phyloP scores from a whole-genome alignment of 768 basidiomycete species.

The Ramaria rubella region DNA sequence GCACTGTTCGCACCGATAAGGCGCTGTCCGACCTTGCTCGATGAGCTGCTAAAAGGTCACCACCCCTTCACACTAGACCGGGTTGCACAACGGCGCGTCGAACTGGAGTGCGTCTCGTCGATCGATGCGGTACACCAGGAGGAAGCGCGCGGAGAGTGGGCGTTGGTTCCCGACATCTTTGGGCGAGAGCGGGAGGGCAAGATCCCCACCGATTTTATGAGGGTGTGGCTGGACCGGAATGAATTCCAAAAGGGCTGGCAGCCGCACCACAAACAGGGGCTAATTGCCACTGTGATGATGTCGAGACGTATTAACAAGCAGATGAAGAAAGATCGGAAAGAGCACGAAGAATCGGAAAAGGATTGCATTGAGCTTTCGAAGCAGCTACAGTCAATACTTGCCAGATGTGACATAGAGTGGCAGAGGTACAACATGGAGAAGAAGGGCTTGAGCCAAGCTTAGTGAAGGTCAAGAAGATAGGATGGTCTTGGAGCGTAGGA shows the following conservation, averaged over 20 bases:
- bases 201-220: not conserved
- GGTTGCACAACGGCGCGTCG: not conserved
- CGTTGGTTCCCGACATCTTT: conserved; percentile 54
- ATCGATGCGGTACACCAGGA: conserved; percentile 41
- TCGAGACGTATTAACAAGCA: not conserved
- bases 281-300: not conserved
- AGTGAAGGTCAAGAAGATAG: no score
- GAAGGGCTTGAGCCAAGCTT: no score
- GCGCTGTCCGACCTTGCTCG: conserved; percentile 14
- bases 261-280: conserved; percentile 16
- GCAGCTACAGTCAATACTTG: no score
- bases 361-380: no score
- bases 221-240: conserved; percentile 54
- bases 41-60: conserved; percentile 8
- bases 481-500: no score
- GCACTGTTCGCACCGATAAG: conserved; percentile 18
- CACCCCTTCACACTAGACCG: not conserved
- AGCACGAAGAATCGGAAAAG: no score
- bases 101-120: conserved; percentile 12
- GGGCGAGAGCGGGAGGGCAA: conserved; percentile 16
- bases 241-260: conserved; percentile 56
- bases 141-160: conserved; percentile 54
- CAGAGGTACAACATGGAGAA: no score
- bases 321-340: conserved; percentile 5
- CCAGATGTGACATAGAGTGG: no score